Evolutionary conservation across 495 filamentous ascomycete species (phyloP).

Genomic region (Trichoderma virens): DNA sequence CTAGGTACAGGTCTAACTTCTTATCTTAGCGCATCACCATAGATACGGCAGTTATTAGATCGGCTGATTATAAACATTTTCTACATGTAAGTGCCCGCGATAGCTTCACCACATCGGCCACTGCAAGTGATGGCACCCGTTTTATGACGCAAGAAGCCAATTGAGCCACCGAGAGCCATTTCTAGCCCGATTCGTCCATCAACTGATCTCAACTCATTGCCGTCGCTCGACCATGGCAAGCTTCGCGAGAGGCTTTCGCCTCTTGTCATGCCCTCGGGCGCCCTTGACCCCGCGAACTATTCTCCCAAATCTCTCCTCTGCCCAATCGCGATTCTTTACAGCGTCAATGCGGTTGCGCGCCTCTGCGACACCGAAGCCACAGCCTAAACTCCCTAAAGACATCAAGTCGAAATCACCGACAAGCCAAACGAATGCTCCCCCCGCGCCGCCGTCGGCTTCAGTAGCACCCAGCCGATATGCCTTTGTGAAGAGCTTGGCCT

Average conservation of each 20-base stretch:
- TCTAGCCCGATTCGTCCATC: neutral
- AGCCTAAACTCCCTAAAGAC: neutral
- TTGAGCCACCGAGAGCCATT: neutral
- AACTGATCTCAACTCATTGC: neutral
- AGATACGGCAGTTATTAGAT: neutral
- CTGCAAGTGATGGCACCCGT: neutral
- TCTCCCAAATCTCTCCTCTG: neutral
- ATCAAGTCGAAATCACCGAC: conserved; percentile 3
- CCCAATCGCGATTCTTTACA: conserved; percentile 1
- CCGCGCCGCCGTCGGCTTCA: neutral
- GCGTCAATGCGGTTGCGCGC: neutral
- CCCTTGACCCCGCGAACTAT: conserved; percentile 2
- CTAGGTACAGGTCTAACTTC: neutral
- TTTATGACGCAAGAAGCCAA: neutral
- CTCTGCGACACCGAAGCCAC: neutral
- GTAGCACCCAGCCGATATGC: conserved; percentile 15
- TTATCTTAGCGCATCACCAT: neutral
- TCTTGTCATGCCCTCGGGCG: neutral
- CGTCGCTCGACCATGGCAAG: neutral
- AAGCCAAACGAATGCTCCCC: neutral
- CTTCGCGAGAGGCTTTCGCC: conserved; percentile 5
- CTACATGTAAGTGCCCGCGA: neutral
- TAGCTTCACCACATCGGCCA: neutral
- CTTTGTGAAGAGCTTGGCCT: conserved; percentile 38
- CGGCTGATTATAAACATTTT: neutral